Percentiles rank a stretch among this genome's conserved stretches.
These are phyloP conservation scores for Xanthoconium separans DNA, from an alignment of 1,284 basidiomycete genomes.

Conservation along the genomic window DNA sequence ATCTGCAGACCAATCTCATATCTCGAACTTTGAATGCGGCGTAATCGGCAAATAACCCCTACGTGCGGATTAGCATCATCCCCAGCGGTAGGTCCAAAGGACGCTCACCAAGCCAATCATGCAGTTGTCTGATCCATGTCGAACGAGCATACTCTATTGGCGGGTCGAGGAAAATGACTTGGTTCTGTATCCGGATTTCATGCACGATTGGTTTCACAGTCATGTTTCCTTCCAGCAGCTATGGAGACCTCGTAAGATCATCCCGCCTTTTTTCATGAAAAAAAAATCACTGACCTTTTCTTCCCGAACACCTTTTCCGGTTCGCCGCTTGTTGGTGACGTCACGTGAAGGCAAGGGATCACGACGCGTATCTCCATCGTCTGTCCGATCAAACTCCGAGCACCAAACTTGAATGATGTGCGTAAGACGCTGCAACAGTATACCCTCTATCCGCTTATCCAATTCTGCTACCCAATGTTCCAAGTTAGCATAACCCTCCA, in stretches of 20 bases:
- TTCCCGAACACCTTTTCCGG: slow-evolving; percentile 66
- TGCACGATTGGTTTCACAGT: slow-evolving; percentile 83
- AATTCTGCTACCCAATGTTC: slow-evolving; percentile 93
- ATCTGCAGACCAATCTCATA: slow-evolving; percentile 96
- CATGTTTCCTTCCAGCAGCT: slow-evolving; percentile 72
- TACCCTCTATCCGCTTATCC: slow-evolving; percentile 83
- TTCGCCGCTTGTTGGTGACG: slow-evolving; percentile 57
- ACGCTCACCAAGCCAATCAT: slow-evolving; percentile 78
- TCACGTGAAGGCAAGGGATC: slow-evolving; percentile 53
- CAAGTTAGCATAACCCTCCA: slow-evolving; percentile 97
- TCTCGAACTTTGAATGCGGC: slow-evolving; percentile 88
- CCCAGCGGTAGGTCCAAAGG: slow-evolving; percentile 37
- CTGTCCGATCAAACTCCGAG: slow-evolving; percentile 73
- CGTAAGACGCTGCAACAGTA: slow-evolving; percentile 76
- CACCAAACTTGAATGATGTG: slow-evolving; percentile 89
- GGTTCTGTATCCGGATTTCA: slow-evolving; percentile 96
- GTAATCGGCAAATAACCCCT: slow-evolving; percentile 88
- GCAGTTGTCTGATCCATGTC: slow-evolving; percentile 89
- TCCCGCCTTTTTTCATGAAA: not conserved
- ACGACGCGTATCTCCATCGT: slow-evolving; percentile 61
- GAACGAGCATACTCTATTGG: slow-evolving; percentile 93
- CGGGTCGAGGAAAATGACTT: slow-evolving; percentile 97
- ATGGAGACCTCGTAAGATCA: not conserved
- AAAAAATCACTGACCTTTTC: slow-evolving; percentile 55
- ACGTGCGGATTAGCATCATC: not conserved